phyloP scores from a whole-genome alignment of 441 rosid species.

The Jatropha multifida region DNA sequence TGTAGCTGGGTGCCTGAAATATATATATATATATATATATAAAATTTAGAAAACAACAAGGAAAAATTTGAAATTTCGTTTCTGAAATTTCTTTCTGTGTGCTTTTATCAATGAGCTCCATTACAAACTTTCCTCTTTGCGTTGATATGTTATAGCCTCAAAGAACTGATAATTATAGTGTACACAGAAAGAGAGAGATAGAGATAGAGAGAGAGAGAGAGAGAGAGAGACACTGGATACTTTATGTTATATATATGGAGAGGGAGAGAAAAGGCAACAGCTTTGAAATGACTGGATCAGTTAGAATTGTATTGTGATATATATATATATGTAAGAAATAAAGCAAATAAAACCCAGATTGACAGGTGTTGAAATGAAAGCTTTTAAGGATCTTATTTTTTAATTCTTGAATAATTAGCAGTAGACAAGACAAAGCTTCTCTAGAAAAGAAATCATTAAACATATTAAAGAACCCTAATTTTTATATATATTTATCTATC shows the following conservation, averaged over 20 bases:
- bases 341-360: constrained; percentile 31
- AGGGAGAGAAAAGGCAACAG: constrained; percentile 17
- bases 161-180: background rate
- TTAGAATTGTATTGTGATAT: constrained; percentile 23
- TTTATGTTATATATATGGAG: background rate
- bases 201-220: background rate
- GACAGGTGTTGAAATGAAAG: constrained; percentile 14
- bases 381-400: background rate
- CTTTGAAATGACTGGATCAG: constrained; percentile 46
- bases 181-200: no score
- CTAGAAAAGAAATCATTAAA: constrained; percentile 33
- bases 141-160: background rate
- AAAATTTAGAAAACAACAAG: background rate
- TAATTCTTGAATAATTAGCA: background rate
- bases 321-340: background rate
- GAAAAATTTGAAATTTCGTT: background rate
- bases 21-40: background rate
- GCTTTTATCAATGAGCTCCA: background rate
- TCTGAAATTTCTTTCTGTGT: background rate
- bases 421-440: constrained; percentile 33
- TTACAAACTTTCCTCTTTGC: background rate
- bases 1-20: constrained; percentile 43
- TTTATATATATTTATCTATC: constrained; percentile 4
- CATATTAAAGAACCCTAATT: background rate
- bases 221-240: no score